Evolutionary conservation across 495 filamentous ascomycete genomes (phyloP), one percentile per base, ranked within the genome.

Genomic region (Hyphodiscus hymeniophilus): DNA sequence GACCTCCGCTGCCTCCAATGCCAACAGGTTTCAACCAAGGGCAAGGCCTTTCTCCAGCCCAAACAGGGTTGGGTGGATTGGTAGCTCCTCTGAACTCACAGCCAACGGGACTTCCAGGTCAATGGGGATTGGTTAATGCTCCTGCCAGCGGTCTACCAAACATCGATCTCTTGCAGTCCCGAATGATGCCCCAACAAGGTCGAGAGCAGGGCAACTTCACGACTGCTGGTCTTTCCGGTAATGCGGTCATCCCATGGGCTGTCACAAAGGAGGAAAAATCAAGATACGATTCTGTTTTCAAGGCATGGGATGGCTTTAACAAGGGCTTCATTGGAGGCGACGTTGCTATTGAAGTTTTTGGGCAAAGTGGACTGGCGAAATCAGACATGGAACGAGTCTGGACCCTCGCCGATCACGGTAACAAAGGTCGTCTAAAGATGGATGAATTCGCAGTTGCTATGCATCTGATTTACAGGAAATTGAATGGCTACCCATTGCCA

Each of bases 261-360:
- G 91, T 99, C 45, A 99, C 94, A 7, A 99, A 99, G 64, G 87
- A 94, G 53, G 94, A 99, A 66, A 99, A 99, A 71, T 91, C 87
- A 47, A 84, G 92, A 44, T 99, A 97, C 52, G 94, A 99, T 68
- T 79, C 89, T 50, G 72, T 97, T 12, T 99, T 99, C 72, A 83
- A 85, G 38, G 89, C 89, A 8, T 97, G 94, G 94, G 94, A 99
- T 72, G 92, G 92, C 11, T 75, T 97, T 45, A 80, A 79, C 51
- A 96, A 94, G 64, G 94, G 94, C 0, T 96, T 84, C 47, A 90
- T 99, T 58, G 82, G 81, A 42, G 94, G 94, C 21, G 88, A 90
- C 52, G 88, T 89, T 49, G 89, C 91, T 20, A 94, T 99, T 60
- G 94, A 99, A 62, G 94, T 99, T 38, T 89, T 97, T 65, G 85